These are phyloP conservation scores for Aspergillus pseudoterreus DNA, from an alignment of 2,329 filamentous ascomycete genomes.

Conservation along the genomic window DNA sequence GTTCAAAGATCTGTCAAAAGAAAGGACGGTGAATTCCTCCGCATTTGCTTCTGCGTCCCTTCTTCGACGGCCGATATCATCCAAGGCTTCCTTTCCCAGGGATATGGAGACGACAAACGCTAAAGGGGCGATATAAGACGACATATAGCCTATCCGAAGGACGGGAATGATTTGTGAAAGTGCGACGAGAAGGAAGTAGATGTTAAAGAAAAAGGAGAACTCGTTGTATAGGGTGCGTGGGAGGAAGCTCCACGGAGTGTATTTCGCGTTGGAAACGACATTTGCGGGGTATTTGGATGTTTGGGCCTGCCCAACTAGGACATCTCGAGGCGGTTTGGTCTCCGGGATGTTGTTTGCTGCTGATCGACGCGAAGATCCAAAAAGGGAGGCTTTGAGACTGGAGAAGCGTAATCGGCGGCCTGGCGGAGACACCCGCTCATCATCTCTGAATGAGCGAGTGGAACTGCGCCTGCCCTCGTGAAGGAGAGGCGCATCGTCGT, in stretches of 20 bases:
- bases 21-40: slow-evolving; percentile 76
- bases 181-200: slow-evolving; percentile 95
- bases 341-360: slow-evolving; percentile 37
- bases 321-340: slow-evolving; percentile 60
- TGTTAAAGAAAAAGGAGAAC: slow-evolving; percentile 99
- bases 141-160: slow-evolving; percentile 87
- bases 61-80: slow-evolving; percentile 81
- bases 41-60: slow-evolving; percentile 93
- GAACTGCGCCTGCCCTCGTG: slow-evolving; percentile 43
- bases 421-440: slow-evolving; percentile 44
- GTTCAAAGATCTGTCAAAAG: slow-evolving; percentile 53
- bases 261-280: slow-evolving; percentile 93
- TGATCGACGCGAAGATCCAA: slow-evolving; percentile 17
- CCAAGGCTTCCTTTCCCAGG: slow-evolving; percentile 89
- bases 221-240: slow-evolving; percentile 96
- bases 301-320: slow-evolving; percentile 73
- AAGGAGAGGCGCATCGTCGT: slow-evolving; percentile 74
- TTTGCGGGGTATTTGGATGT: slow-evolving; percentile 79
- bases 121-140: slow-evolving; percentile 88
- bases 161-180: slow-evolving; percentile 88
- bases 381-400: slow-evolving; percentile 56
- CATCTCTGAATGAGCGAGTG: slow-evolving; percentile 27
- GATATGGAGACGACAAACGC: slow-evolving; percentile 91
- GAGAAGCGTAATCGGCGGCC: slow-evolving; percentile 61
- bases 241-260: slow-evolving; percentile 90